Percentiles rank a stretch among this genome's conserved stretches.
Evolutionary conservation across 1,284 basidiomycete species (phyloP).

Genomic region (Tetrapyrgos nigripes): DNA sequence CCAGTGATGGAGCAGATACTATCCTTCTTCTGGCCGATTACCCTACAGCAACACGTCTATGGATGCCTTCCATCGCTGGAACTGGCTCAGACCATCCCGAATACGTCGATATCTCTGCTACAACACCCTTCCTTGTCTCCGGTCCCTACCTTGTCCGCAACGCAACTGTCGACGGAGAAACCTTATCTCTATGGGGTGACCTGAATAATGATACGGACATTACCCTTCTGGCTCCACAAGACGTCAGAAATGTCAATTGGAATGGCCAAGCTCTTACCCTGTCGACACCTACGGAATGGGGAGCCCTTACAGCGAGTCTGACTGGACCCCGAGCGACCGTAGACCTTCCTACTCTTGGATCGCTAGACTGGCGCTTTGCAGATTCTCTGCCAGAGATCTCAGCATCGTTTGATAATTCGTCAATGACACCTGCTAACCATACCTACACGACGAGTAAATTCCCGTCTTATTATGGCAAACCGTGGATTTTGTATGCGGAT

Average conservation of each 20-base stretch:
- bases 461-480: constrained; percentile 74
- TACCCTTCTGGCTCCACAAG: constrained; percentile 37
- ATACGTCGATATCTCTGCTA: not conserved
- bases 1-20: not conserved
- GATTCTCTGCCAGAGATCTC: constrained; percentile 76
- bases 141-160: constrained; percentile 58
- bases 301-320: no score
- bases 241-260: constrained; percentile 34
- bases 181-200: constrained; percentile 39
- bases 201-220: constrained; percentile 35
- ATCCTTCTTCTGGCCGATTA: not conserved
- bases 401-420: constrained; percentile 60
- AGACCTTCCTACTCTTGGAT: constrained; percentile 9
- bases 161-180: constrained; percentile 40
- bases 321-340: not conserved
- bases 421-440: constrained; percentile 71
- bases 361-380: constrained; percentile 65
- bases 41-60: not conserved
- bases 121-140: constrained; percentile 43
- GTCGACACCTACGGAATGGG: not conserved
- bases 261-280: constrained; percentile 29
- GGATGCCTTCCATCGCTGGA: constrained; percentile 1
- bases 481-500: constrained; percentile 78
- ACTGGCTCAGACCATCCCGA: not conserved
- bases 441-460: constrained; percentile 74